Evolutionary conservation across 2,329 filamentous ascomycete species (phyloP), one percentile per base, ranked within the genome.

Genomic region (Hypoxylon sp.): DNA sequence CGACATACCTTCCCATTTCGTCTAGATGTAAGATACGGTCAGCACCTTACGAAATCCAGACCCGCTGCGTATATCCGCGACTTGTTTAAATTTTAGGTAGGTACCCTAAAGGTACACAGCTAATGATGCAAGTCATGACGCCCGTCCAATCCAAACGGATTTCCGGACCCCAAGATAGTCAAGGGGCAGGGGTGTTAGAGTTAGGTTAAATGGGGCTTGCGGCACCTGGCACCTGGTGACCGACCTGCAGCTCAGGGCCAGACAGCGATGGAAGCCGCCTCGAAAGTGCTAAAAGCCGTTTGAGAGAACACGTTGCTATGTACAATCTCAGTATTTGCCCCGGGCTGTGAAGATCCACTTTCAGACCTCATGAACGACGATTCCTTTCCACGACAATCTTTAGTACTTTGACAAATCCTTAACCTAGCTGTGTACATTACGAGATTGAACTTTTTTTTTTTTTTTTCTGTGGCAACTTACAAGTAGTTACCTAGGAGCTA

Each of bases 301-400:
- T 65, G 62, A 71, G 63, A 72, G 70, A 72, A 72, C 70, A 72
- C 70, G 70, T 72, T 72, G 70, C 70, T 57, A 31, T 63, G 68
- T 68, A 63, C 60, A 44, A 56, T 55, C 22, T 27, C 27, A 37
- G 17, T 62, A 54, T 44, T 56, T 42, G 40, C 35, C 27, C 51
- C 53, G 37, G 60, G 8, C 22, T 31, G 50, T 35, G 25, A 64
- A 61, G 56, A 44, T 69, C 69, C 62, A 71, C 69, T 57, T 64
- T 59, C 25, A 44, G 17, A 71, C 58, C 60, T 69, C 62, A 59
- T 64, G 51, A 66, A 51, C 48, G 30, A 61, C 61, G 51, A 66
- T 68, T 65, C 48, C 33, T 72, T 68, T 70, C 60, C 49, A 70
- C 55, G 27, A 62, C 55, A 53, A 65, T 65, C 70, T 66, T 60